Conservation (phyloP, 768 basidiomycete species). For the Strobilomyces dryophilus region DNA sequence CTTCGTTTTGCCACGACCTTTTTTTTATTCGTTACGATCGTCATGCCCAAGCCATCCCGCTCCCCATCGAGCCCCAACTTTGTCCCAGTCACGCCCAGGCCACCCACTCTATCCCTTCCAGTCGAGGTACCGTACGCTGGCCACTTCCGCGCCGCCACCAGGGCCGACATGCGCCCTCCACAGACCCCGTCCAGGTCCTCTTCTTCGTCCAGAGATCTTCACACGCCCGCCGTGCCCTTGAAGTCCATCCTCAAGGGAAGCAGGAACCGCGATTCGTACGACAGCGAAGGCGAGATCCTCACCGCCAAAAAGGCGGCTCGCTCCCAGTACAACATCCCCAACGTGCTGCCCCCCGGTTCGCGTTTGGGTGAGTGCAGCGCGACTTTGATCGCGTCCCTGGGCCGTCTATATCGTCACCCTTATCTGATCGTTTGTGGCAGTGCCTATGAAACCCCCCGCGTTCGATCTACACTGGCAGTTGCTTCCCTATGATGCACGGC, state of each 20-base stretch:
- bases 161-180: constrained; percentile 14
- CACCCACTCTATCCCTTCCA: constrained; percentile 17
- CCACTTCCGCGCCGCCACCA: constrained; percentile 15
- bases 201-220: constrained; percentile 17
- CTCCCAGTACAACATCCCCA: constrained; percentile 21
- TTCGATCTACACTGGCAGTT: constrained; percentile 48
- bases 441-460: constrained; percentile 37
- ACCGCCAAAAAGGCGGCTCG: constrained; percentile 20
- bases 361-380: constrained; percentile 22
- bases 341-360: constrained; percentile 20
- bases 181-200: constrained; percentile 16
- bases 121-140: neutral
- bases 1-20: constrained; percentile 17
- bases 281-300: constrained; percentile 27
- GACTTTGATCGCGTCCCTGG: neutral
- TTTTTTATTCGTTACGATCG: constrained; percentile 23
- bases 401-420: constrained; percentile 10
- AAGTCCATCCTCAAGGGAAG: constrained; percentile 31
- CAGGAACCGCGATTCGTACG: constrained; percentile 20
- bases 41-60: constrained; percentile 24
- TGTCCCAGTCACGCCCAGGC: constrained; percentile 22
- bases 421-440: constrained; percentile 30
- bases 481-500: constrained; percentile 35
- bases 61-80: constrained; percentile 11
- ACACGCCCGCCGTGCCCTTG: constrained; percentile 22